Base-by-base conservation (phyloP, 257 asterid species). In the Solanum appendiculatum region DNA sequence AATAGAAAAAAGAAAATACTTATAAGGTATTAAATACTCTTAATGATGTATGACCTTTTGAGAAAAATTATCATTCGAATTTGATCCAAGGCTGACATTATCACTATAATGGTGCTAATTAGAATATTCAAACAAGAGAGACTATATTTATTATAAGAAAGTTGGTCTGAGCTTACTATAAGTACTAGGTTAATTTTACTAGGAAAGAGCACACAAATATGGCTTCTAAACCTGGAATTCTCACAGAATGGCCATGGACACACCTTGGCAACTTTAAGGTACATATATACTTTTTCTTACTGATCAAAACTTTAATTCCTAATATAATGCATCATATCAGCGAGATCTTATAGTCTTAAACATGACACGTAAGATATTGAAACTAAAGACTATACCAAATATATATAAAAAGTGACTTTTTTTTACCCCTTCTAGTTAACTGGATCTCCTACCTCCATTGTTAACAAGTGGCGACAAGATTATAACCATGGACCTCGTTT, bases 171-270 rank as follows among this genome's bases (percentile, higher is more conserved):
- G 39, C n/a, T 29, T 2, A 1, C 15, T 70, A 34, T 9, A 33
- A 70, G 25, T 34, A 16, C 4, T 34, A 6, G 27, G 80, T 12
- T 60, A 60, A 23, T 10, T 70, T 18, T 34, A 34, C 15, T 0
- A 34, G 80, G 44, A 20, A 70, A 8, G 75, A 29, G 75, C 37
- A 68, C 29, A 34, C 42, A 34, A 4, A 70, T 6, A 95, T 95
- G 98, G 98, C 98, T 14, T 54, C 97, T n/a, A 94, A 63, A 84
- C 98, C 98, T 16, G 98, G 98, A 14, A 16, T 94, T 36, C 95
- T 95, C 21, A 91, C 98, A 12, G 96, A 95, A 33, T 95, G 98
- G 98, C 98, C 98, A 66, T 95, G 98, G 98, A 91, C 91, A 88
- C 73, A 78, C 44, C 97, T 95, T 11, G 98, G 98, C 40, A 89